Base-by-base conservation (phyloP, 1,139 yeast genomes). In the Geotrichum candidum region DNA sequence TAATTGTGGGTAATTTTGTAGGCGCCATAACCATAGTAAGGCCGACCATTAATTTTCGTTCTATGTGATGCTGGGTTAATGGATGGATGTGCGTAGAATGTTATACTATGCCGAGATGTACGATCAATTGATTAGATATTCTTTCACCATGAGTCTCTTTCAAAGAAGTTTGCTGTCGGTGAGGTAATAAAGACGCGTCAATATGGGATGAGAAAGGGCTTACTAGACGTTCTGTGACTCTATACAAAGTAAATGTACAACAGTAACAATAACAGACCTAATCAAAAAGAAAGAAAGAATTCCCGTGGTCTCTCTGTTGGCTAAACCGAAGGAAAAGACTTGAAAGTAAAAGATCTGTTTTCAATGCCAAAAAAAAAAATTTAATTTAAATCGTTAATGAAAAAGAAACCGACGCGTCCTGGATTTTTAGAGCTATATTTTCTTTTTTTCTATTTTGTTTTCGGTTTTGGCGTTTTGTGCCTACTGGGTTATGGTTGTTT, bases 11-110 rank as follows among this genome's bases (percentile, higher is more conserved):
- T 41, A 41, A n/a, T 41, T n/a, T 41, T 41, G 59, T 48, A 53
- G 62, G 62, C 53, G 59, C 59, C 62, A 60, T 60, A 52, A 60
- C 62, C 62, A 60, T 60, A 53, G 59, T 53, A 48, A 50, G 59
- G 61, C 59, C 61, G 51, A 56, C 59, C 61, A 59, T 59, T 58
- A 50, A 58, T 35, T 18, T 18, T 41, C 22, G n/a, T 41, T 41
- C 22, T 41, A 2, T 41, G 22, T 41, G 48, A 7, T 18, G 48
- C 48, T 41, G 48, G 1, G 23, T 13, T n/a, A 18, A 41, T 41
- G 22, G 9, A 23, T 41, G 22, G 48, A 41, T 7, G 48, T 41
- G 48, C 48, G 48, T n/a, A 41, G 23, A 15, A n/a, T 18, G 23
- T 5, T n/a, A 41, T 41, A 41, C 22, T 41, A 41, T 41, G 48